These are phyloP conservation scores for Fusarium aywerte DNA, from an alignment of 2,329 filamentous ascomycete genomes.

Conservation along the genomic window DNA sequence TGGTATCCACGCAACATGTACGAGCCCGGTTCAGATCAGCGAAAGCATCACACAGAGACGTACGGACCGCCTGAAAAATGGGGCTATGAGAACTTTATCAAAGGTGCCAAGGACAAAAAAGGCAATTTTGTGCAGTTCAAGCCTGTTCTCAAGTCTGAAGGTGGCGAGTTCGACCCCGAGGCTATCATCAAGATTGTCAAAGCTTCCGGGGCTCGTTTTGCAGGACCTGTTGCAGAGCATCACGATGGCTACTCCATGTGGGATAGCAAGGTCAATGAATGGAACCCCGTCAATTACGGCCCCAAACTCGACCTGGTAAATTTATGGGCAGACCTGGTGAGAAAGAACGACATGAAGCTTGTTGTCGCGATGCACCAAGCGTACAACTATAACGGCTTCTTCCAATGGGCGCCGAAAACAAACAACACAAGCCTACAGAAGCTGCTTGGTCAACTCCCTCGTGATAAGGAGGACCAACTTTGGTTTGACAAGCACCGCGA, in stretches of 20 bases:
- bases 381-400: conserved; percentile 24
- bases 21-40: conserved; percentile 9
- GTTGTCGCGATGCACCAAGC: conserved; percentile 26
- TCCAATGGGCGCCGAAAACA: conserved; percentile 13
- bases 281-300: conserved; percentile 18
- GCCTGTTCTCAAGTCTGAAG: neutral
- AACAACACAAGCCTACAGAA: conserved; percentile 18
- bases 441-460: neutral
- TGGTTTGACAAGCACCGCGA: conserved; percentile 21
- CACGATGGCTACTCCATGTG: conserved; percentile 29
- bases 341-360: conserved; percentile 23
- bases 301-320: conserved; percentile 17
- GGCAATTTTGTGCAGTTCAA: conserved; percentile 19
- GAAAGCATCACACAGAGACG: conserved; percentile 3
- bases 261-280: conserved; percentile 23
- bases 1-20: conserved; percentile 32
- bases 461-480: neutral
- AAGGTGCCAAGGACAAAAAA: conserved; percentile 1
- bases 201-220: conserved; percentile 14
- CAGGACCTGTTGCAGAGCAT: conserved; percentile 19
- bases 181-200: conserved; percentile 14
- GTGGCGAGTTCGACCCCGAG: conserved; percentile 11
- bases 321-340: conserved; percentile 2
- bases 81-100: conserved; percentile 21
- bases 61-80: conserved; percentile 19